A percentile compares a stretch with the other conserved stretches of the same genome.
Conservation (phyloP, 2,329 filamentous ascomycete species). For the Pseudopithomyces chartarum region DNA sequence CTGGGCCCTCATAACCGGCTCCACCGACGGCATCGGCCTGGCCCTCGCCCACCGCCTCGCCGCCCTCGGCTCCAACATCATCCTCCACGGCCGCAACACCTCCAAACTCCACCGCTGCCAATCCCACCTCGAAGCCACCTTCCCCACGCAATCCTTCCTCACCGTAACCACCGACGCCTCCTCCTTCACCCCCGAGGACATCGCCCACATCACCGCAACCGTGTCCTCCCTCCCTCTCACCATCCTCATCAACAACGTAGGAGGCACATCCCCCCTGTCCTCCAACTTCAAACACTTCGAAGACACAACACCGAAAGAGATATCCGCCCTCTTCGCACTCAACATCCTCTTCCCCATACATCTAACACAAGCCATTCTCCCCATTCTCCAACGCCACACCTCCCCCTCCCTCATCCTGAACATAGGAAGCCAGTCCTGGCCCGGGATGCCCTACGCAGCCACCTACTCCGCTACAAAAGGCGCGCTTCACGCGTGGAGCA, state of each 20-base stretch:
- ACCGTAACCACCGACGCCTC: constrained; percentile 9
- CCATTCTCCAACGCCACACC: not conserved
- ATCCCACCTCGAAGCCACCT: constrained; percentile 9
- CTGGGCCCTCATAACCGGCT: constrained; percentile 91
- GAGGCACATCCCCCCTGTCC: constrained; percentile 10
- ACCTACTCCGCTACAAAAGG: constrained; percentile 13
- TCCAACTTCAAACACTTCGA: constrained; percentile 16
- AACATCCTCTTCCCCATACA: constrained; percentile 12
- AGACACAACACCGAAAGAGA: constrained; percentile 7
- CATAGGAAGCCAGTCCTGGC: not conserved
- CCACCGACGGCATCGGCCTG: constrained; percentile 91
- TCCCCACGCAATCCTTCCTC: constrained; percentile 8
- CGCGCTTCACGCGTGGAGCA: constrained; percentile 15
- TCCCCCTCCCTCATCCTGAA: constrained; percentile 11
- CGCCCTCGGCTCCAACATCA: constrained; percentile 83
- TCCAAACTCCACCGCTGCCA: constrained; percentile 67
- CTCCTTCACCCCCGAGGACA: constrained; percentile 4
- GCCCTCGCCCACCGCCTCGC: constrained; percentile 89
- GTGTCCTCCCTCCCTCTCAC: constrained; percentile 11
- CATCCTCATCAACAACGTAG: constrained; percentile 17
- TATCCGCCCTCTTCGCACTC: constrained; percentile 7
- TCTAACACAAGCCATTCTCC: constrained; percentile 8
- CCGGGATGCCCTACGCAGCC: constrained; percentile 9
- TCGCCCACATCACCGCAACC: constrained; percentile 6
- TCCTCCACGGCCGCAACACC: constrained; percentile 90